These are phyloP conservation scores for Somion occarium DNA, from an alignment of 1,284 basidiomycete genomes.

Conservation along the genomic window DNA sequence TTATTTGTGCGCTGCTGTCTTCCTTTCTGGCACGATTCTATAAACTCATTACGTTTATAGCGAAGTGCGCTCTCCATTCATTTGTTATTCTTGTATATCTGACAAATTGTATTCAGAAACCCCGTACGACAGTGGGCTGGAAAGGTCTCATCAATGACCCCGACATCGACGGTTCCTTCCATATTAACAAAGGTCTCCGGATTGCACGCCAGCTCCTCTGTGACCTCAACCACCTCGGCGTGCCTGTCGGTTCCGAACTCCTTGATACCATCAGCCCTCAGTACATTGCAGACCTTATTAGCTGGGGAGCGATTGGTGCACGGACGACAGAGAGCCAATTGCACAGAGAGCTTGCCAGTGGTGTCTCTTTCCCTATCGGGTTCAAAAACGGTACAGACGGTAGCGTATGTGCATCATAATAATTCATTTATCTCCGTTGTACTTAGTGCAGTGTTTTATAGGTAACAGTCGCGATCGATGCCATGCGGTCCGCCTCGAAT, in stretches of 20 bases:
- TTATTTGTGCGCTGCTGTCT: constrained; percentile 73
- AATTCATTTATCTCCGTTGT: background rate
- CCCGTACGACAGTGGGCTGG: constrained; percentile 85
- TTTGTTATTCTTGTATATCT: no score
- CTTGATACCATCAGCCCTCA: constrained; percentile 93
- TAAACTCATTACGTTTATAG: constrained; percentile 26
- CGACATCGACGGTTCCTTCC: constrained; percentile 89
- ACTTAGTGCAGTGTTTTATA: constrained; percentile 5
- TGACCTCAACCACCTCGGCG: constrained; percentile 83
- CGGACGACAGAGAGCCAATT: constrained; percentile 94
- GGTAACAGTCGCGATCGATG: constrained; percentile 84
- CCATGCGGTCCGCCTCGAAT: constrained; percentile 89
- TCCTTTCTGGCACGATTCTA: constrained; percentile 9
- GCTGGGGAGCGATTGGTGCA: constrained; percentile 98
- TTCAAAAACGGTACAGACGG: constrained; percentile 99
- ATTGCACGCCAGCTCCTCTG: constrained; percentile 86
- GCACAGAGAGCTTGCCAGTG: constrained; percentile 89
- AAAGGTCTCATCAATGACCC: constrained; percentile 91
- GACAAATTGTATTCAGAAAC: no score
- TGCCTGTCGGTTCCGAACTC: constrained; percentile 94
- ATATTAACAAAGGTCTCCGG: constrained; percentile 95
- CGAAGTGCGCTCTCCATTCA: constrained; percentile 36
- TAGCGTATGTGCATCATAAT: constrained; percentile 44
- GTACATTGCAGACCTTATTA: constrained; percentile 77
- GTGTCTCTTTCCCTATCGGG: constrained; percentile 88